phyloP scores from a whole-genome alignment of 192 early-diverging fungal species.

The Backusella sp. region DNA sequence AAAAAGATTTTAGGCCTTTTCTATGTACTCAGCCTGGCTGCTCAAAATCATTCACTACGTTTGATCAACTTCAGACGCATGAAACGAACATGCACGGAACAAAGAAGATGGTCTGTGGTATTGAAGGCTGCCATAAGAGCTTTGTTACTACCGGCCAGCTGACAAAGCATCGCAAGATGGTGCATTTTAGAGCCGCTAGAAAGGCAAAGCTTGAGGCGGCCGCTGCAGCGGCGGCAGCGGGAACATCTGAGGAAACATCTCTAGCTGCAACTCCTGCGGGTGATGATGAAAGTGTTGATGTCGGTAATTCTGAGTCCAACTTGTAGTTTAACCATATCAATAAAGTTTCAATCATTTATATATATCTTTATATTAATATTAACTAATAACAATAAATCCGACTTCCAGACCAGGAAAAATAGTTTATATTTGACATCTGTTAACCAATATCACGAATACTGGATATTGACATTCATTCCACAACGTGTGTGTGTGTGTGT shows the following conservation, averaged over 20 bases:
- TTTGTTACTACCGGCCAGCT: slow-evolving; percentile 40
- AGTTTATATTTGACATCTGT: too few species aligned
- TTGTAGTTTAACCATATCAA: not conserved
- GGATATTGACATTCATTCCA: too few species aligned
- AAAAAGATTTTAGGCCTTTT: slow-evolving; percentile 34
- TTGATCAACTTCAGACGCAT: slow-evolving; percentile 37
- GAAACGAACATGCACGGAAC: slow-evolving; percentile 41
- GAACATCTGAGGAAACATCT: not conserved
- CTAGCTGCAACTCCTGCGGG: not conserved
- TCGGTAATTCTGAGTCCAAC: slow-evolving; percentile 2
- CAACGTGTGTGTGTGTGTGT: too few species aligned
- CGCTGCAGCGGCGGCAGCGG: slow-evolving; percentile 20
- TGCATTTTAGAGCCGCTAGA: slow-evolving; percentile 34
- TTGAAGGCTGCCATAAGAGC: slow-evolving; percentile 35
- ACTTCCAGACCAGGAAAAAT: too few species aligned
- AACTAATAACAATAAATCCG: not conserved
- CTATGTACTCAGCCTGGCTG: slow-evolving; percentile 39
- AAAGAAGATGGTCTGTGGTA: slow-evolving; percentile 39
- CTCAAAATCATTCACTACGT: slow-evolving; percentile 34
- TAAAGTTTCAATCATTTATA: not conserved
- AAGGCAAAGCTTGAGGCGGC: slow-evolving; percentile 27
- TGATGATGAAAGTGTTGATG: slow-evolving; percentile 20
- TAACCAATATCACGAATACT: too few species aligned
- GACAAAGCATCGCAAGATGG: slow-evolving; percentile 44
- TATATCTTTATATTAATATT: not conserved